Percentiles rank a stretch among this genome's conserved stretches.
phyloP scores from a whole-genome alignment of 2,329 filamentous ascomycete species.

The Microsporum canis region DNA sequence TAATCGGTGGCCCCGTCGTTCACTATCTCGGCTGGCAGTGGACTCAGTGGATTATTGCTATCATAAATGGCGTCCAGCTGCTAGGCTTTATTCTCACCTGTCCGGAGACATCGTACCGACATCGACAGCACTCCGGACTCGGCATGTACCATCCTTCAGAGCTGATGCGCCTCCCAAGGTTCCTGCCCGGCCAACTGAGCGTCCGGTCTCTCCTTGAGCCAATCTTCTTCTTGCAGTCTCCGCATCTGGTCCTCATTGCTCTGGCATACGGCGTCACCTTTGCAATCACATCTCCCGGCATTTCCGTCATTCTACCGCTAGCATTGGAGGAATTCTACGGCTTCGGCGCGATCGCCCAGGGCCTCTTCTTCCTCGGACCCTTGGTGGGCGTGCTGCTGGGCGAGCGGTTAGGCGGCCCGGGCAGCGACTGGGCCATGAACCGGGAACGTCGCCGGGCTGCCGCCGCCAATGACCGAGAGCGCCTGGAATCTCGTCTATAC shows the following conservation, averaged over 20 bases:
- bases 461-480: not conserved
- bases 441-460: not conserved
- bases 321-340: conserved; percentile 8
- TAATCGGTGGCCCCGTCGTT: not conserved
- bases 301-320: not conserved
- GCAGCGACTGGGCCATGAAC: conserved; percentile 13
- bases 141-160: not conserved
- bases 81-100: not conserved
- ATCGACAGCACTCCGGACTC: not conserved
- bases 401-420: conserved; percentile 16
- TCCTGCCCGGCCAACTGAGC: not conserved
- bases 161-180: not conserved
- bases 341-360: conserved; percentile 17
- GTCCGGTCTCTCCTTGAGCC: not conserved
- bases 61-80: not conserved
- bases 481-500: not conserved
- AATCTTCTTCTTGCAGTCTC: not conserved
- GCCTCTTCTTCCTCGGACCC: conserved; percentile 20
- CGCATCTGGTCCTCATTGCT: not conserved
- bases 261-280: not conserved
- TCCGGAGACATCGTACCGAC: not conserved
- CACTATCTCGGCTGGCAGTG: not conserved
- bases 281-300: not conserved
- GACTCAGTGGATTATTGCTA: not conserved
- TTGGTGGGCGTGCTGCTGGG: conserved; percentile 18